Evolutionary conservation across 805 yeast species (phyloP), one percentile per base, ranked within the genome.

Genomic region (Teunomyces kruisii): DNA sequence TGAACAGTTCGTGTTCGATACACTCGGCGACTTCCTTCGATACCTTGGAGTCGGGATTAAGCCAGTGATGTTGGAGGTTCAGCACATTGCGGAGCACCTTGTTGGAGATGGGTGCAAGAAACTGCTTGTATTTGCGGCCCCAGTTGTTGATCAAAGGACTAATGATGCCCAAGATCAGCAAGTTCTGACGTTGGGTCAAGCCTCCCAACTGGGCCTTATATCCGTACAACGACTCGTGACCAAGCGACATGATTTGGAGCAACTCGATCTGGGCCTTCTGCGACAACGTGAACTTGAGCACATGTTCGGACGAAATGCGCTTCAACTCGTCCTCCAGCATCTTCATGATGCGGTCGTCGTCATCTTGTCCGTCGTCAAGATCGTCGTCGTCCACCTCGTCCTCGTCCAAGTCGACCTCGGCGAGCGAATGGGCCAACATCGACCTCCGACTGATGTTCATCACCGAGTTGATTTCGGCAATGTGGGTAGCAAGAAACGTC

Each of bases 201-300:
- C 68, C 62, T 33, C 78, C 79, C 43, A 75, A 56, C 52, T 76
- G 82, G 2, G 82, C 80, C 50, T 78, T 80, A 40, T 76, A 79
- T 14, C 85, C 84, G 60, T 91, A 91, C 14, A 91, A 70, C 1
- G 92, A 81, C 54, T 88, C 96, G 61, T 88, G 89, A 31, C 94
- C 95, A 41, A 90, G 70, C 1, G 91, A 80, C 65, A 86, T 79
- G 51, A 91, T 86, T 57, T 86, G 86, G 28, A 89, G 65, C 31
- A 91, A 65, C 56, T 88, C 96, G 27, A 91, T 71, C 51, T 86
- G 86, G 2, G 96, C 97, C 54, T 77, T 77, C 55, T 89, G 96
- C 19, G 74, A 63, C 9, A 59, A 58, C 0, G 88, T 77, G 53
- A 90, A 86, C 39, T 71, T 74, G 35, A 85, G 62, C 4, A 52